Percentiles rank a stretch among this genome's conserved stretches.
Conservation (phyloP, 2,329 filamentous ascomycete genomes). For the Aspergillus floridensis region DNA sequence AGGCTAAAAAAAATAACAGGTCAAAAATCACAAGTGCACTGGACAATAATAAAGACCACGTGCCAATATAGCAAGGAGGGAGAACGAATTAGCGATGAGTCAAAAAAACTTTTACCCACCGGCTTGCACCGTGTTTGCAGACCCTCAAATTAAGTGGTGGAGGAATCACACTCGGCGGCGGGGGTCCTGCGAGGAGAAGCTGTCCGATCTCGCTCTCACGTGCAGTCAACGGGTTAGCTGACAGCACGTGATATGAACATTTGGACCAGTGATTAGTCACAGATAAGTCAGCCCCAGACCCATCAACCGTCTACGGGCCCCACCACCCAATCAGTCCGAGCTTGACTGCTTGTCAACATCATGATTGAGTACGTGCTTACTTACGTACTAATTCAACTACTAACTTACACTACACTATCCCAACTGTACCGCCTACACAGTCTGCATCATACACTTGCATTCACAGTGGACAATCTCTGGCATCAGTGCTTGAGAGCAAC, state of each 20-base stretch:
- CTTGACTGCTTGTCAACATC: too few species aligned
- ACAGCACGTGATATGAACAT: conserved; percentile 4
- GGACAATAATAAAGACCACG: neutral
- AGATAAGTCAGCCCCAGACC: neutral
- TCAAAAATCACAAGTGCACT: conserved; percentile 1
- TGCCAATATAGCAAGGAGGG: neutral
- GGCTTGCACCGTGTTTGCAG: neutral
- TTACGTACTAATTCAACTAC: too few species aligned
- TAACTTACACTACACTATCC: too few species aligned
- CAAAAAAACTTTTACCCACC: neutral
- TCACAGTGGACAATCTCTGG: too few species aligned
- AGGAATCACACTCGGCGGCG: conserved; percentile 14
- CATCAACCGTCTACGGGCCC: too few species aligned
- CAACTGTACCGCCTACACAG: too few species aligned
- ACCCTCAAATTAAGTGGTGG: conserved; percentile 1
- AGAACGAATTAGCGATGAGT: neutral
- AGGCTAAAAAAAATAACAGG: conserved; percentile 6
- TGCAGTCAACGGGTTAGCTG: too few species aligned
- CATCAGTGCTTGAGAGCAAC: too few species aligned
- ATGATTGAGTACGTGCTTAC: too few species aligned
- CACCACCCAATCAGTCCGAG: too few species aligned
- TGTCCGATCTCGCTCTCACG: conserved; percentile 25
- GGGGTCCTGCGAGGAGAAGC: conserved; percentile 9
- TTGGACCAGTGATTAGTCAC: neutral
- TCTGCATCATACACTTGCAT: too few species aligned